phyloP scores from a whole-genome alignment of 208 protist species.

The Baffinella frigidus region DNA sequence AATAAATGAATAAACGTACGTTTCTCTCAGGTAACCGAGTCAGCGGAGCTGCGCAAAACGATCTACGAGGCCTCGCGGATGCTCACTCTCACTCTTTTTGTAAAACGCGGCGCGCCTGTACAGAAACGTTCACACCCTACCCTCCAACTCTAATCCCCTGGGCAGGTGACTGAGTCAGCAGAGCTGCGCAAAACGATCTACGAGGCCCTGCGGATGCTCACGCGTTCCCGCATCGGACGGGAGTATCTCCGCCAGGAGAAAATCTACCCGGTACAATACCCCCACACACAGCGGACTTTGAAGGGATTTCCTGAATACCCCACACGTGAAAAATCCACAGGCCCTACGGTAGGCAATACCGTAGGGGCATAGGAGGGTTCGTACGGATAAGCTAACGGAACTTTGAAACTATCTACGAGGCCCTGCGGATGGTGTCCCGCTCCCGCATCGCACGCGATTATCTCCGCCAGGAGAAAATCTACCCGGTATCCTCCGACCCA shows the following conservation, averaged over 20 bases:
- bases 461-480: not conserved
- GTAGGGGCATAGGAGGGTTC: no score
- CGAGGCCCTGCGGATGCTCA: not conserved
- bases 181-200: not conserved
- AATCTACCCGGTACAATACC: not conserved
- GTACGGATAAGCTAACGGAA: no score
- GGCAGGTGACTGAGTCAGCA: not conserved
- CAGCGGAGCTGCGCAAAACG: not conserved
- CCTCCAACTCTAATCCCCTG: no score
- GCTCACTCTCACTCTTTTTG: no score
- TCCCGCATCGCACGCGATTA: not conserved
- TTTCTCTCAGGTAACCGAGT: not conserved
- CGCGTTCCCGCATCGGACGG: not conserved
- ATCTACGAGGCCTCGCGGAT: not conserved
- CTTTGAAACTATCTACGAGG: not conserved
- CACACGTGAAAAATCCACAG: no score
- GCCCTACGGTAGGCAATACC: no score
- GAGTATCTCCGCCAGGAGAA: not conserved
- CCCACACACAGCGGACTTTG: no score
- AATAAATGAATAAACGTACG: no score
- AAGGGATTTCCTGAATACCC: no score
- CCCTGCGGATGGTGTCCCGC: not conserved
- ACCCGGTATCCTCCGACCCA: no score
- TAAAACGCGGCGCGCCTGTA: no score
- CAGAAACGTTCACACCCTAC: no score